A percentile compares a stretch with the other conserved stretches of the same genome.
Evolutionary conservation across 2,329 filamentous ascomycete species (phyloP).

Genomic region (Ascochyta fabae): DNA sequence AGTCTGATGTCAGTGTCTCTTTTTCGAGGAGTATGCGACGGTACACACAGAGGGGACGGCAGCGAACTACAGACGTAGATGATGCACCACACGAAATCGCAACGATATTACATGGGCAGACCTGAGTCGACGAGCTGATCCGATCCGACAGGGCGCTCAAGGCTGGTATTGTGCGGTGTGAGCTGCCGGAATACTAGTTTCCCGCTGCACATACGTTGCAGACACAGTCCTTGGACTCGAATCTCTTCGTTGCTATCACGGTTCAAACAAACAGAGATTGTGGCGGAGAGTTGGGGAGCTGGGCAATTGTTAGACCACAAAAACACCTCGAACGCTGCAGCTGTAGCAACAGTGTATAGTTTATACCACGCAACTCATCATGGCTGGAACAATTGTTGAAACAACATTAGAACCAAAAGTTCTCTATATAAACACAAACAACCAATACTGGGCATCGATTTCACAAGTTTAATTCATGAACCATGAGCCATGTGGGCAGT

Average conservation of each 20-base stretch:
- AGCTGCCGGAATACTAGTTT: neutral
- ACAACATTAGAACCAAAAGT: neutral
- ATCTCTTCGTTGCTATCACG: neutral
- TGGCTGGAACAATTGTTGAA: neutral
- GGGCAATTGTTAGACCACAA: neutral
- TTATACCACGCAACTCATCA: neutral
- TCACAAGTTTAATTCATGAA: neutral
- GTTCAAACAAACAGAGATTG: neutral
- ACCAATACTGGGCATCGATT: neutral
- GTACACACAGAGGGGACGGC: neutral
- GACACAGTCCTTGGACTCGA: neutral
- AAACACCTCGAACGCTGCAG: neutral
- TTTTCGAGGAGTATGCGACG: neutral
- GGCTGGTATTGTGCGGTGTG: neutral
- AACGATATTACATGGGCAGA: neutral
- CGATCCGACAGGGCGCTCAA: neutral
- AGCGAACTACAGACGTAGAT: neutral
- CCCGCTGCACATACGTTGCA: too few relatives aligned
- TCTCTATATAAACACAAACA: neutral
- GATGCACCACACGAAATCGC: neutral
- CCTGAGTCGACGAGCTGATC: neutral
- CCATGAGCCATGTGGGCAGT: neutral
- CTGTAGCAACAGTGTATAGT: neutral
- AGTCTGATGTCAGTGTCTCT: neutral
- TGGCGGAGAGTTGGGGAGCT: neutral